A percentile compares a stretch with the other conserved stretches of the same genome.
phyloP scores from a whole-genome alignment of 139 green algal species.

The Chlamydomonas incerta region DNA sequence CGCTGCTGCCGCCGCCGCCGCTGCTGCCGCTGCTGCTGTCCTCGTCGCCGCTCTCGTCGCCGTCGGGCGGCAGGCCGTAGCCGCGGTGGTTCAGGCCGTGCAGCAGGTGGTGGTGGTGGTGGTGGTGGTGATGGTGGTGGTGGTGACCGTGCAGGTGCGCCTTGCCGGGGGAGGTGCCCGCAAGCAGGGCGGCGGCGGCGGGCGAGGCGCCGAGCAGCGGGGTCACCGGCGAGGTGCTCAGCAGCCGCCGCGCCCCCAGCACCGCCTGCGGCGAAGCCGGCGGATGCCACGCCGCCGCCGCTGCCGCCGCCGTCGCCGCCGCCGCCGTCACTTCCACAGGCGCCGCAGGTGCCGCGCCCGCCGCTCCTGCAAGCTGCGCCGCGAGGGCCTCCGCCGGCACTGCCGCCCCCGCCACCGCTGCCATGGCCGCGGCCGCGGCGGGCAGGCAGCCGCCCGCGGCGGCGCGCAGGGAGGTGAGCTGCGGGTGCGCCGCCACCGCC shows the following conservation, averaged over 20 bases:
- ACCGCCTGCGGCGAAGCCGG: no score
- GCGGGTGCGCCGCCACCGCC: conserved; percentile 3
- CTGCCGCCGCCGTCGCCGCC: no score
- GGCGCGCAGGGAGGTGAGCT: conserved; percentile 8
- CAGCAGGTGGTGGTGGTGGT: neutral
- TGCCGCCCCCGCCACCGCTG: neutral
- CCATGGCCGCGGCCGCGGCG: neutral
- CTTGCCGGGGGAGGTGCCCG: no score
- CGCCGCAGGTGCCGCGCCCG: no score
- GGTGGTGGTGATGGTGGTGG: neutral
- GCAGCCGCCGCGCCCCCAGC: no score
- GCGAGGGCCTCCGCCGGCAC: neutral
- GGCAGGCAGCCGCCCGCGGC: conserved; percentile 9
- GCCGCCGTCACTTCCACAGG: neutral
- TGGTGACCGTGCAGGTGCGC: neutral
- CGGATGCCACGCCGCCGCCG: no score
- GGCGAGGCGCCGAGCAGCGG: no score
- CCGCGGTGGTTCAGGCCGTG: neutral
- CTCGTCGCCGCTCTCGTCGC: neutral
- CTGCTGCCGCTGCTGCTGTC: neutral
- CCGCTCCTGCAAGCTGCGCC: no score
- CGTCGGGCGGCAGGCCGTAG: neutral
- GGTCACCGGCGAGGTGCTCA: no score
- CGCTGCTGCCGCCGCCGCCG: neutral
- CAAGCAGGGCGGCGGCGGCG: no score